Conservation (phyloP, 2,329 filamentous ascomycete species). For the Fusarium camptoceras region DNA sequence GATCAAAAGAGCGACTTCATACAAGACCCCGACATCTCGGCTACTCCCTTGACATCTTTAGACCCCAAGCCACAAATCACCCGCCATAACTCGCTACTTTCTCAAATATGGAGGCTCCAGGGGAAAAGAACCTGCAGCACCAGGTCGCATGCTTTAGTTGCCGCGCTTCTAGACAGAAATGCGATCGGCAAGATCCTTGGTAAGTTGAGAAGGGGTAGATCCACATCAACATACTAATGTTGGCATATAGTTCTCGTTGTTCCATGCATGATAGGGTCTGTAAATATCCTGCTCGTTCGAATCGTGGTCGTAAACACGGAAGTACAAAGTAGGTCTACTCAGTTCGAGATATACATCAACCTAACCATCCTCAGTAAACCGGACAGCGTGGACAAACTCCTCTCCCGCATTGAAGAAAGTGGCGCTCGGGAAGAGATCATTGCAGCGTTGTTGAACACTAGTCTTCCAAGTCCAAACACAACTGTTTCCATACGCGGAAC, state of each 20-base stretch:
- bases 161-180: slow-evolving; percentile 22
- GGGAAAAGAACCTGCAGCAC: slow-evolving; percentile 10
- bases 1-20: slow-evolving; percentile 25
- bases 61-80: background rate
- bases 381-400: slow-evolving; percentile 11
- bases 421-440: slow-evolving; percentile 12
- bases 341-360: fast-evolving
- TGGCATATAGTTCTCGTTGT: slow-evolving; percentile 16
- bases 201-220: background rate
- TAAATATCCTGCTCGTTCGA: slow-evolving; percentile 17
- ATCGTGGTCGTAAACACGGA: slow-evolving; percentile 20
- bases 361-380: slow-evolving; percentile 6
- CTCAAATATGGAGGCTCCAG: background rate
- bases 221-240: background rate
- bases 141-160: slow-evolving; percentile 27
- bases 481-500: slow-evolving; percentile 10
- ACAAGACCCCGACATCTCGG: slow-evolving; percentile 15
- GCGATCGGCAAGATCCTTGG: slow-evolving; percentile 24
- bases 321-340: slow-evolving; percentile 5
- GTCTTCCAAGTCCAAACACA: slow-evolving; percentile 18
- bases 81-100: background rate
- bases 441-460: background rate
- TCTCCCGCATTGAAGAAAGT: slow-evolving; percentile 21
- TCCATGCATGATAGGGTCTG: slow-evolving; percentile 12
- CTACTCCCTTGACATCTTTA: background rate